phyloP scores from a whole-genome alignment of 371 early-diverging fungal species.

The Apophysomyces sp. region DNA sequence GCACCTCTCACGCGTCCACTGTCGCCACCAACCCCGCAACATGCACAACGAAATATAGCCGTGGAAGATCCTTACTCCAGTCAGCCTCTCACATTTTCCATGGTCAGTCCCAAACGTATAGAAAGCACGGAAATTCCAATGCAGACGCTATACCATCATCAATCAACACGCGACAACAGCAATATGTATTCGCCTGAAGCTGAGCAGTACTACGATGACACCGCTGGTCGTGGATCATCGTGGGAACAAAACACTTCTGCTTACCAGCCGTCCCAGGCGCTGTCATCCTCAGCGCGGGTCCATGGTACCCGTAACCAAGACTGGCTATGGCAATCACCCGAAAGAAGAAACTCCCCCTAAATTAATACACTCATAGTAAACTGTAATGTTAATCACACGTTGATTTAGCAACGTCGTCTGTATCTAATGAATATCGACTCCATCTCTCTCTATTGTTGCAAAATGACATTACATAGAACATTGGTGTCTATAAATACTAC shows the following conservation, averaged over 20 bases:
- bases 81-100: conserved; percentile 39
- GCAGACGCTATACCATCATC: conserved; percentile 15
- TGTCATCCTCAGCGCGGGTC: conserved; percentile 12
- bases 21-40: conserved; percentile 13
- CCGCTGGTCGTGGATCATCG: not conserved
- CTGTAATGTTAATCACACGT: no score
- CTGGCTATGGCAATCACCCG: conserved; percentile 22
- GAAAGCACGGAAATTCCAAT: not conserved
- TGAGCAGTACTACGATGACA: conserved; percentile 16
- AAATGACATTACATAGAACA: not conserved
- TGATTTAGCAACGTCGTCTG: no score
- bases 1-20: conserved; percentile 23
- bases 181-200: not conserved
- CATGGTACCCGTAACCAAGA: conserved; percentile 12
- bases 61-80: conserved; percentile 39
- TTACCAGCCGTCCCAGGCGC: not conserved
- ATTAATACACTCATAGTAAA: no score
- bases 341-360: conserved; percentile 4
- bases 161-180: not conserved
- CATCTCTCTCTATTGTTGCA: not conserved
- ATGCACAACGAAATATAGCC: conserved; percentile 16
- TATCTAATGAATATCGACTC: not conserved
- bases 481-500: not conserved
- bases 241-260: not conserved
- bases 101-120: conserved; percentile 20